Base-by-base conservation (phyloP, 2,329 filamentous ascomycete genomes). In the Chaetoscypha palmicola region DNA sequence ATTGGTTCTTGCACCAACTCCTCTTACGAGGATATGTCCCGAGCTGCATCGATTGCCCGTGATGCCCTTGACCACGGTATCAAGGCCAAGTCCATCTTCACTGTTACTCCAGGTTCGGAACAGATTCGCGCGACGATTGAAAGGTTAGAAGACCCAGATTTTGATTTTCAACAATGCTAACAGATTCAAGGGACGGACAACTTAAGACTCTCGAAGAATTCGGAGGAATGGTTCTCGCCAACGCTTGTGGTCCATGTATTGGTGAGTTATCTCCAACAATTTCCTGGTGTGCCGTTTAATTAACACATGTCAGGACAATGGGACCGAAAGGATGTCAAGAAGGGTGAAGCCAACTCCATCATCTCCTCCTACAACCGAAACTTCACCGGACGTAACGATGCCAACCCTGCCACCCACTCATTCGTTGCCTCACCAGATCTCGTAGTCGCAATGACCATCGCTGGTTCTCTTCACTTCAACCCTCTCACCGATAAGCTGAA, bases 361-460 rank as follows among this genome's bases (percentile, higher is more conserved):
- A 75, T 98, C 65, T 96, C 90, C 36, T 97, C 92, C 21, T 98
- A 96, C 83, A 98, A 98, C 84, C 89, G 92, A 70, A 97, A 98
- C 81, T 97, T 98, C 75, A 97, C 91, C 50, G 91, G 91, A 56
- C 88, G 92, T 65, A 97, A 97, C 68, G 90, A 95, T 58, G 89
- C 86, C 56, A 97, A 95, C 77, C 89, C 89, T 31, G 88, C 88
- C 43, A 95, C 89, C 40, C 89, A 94, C 74, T 87, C 87, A 46
- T 95, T 95, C 67, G 89, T 94, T 56, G 83, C 89, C 53, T 94
- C 88, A 5, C 89, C 89, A 45, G 89, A 95, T 64, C 73, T 95
- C 50, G 88, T 94, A 33, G 86, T 94, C 42, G 89, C 89, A 55
- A 71, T 95, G 73, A 81, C 83, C 48, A 79, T 94, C 62, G 88